Evolutionary conservation across 2,329 filamentous ascomycete species (phyloP).

Genomic region (Colletotrichum tofieldiae): DNA sequence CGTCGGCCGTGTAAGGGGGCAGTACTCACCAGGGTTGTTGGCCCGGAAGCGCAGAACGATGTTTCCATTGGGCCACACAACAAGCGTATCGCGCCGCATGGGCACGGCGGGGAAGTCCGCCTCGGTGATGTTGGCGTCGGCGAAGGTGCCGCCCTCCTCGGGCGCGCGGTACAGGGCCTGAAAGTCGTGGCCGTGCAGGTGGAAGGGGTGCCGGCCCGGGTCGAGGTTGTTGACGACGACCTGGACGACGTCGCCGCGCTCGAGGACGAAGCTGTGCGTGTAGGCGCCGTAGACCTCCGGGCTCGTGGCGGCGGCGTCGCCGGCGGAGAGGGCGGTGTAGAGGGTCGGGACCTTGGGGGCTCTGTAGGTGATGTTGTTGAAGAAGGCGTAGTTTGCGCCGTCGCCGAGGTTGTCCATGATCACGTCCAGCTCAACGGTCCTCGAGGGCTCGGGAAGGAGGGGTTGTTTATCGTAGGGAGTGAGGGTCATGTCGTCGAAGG

Average conservation of each 20-base stretch:
- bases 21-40: constrained; percentile 73
- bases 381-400: constrained; percentile 74
- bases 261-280: constrained; percentile 78
- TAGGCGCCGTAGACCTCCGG: constrained; percentile 76
- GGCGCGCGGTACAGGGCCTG: constrained; percentile 75
- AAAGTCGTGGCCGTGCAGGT: constrained; percentile 84
- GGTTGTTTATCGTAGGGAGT: constrained; percentile 77
- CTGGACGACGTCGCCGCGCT: constrained; percentile 78
- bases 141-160: constrained; percentile 72
- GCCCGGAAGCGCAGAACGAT: constrained; percentile 78
- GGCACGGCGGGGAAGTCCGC: constrained; percentile 68
- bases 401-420: constrained; percentile 74
- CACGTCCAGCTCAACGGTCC: constrained; percentile 74
- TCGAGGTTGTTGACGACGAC: constrained; percentile 86
- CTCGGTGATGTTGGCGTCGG: constrained; percentile 60
- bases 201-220: constrained; percentile 80
- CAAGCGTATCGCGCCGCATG: constrained; percentile 78
- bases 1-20: constrained; percentile 40
- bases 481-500: constrained; percentile 82
- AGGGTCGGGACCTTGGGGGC: constrained; percentile 83
- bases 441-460: constrained; percentile 74
- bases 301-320: constrained; percentile 73
- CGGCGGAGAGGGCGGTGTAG: constrained; percentile 80
- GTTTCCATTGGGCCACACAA: constrained; percentile 76
- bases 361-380: constrained; percentile 85